Evolutionary conservation across 305 asterid species (phyloP).

Genomic region (Petunia hybrid): DNA sequence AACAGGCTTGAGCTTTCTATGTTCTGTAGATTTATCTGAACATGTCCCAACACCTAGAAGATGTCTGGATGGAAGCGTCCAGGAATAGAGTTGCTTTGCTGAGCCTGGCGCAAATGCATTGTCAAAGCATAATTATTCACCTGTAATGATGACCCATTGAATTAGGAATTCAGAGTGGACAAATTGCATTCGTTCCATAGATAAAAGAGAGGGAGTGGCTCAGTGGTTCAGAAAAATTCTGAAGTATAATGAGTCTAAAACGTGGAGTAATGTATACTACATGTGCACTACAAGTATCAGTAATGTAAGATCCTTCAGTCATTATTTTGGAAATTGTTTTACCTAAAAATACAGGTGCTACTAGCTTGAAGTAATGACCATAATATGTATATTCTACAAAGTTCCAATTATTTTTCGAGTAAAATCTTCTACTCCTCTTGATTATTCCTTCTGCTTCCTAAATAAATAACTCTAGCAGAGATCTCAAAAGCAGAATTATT

Average conservation of each 20-base stretch:
- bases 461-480: constrained; percentile 17
- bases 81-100: constrained; percentile 64
- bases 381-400: not conserved
- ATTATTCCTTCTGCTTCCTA: constrained; percentile 4
- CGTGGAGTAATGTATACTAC: not conserved
- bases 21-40: constrained; percentile 1
- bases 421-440: not conserved
- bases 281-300: not conserved
- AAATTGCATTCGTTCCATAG: not conserved
- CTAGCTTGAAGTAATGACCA: constrained; percentile 23
- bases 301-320: not conserved
- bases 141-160: constrained; percentile 48
- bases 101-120: constrained; percentile 76
- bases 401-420: not conserved
- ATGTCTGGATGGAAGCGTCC: constrained; percentile 84
- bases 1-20: constrained; percentile 15
- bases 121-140: constrained; percentile 80
- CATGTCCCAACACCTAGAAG: constrained; percentile 43
- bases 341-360: constrained; percentile 21
- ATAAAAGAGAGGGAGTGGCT: not conserved
- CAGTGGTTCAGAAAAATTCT: constrained; percentile 7
- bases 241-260: not conserved
- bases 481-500: not conserved
- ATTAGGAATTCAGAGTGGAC: constrained; percentile 9
- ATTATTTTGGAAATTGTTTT: not conserved